Base-by-base conservation (phyloP, 768 basidiomycete genomes). In the Tubosaeta brunneosetosa region DNA sequence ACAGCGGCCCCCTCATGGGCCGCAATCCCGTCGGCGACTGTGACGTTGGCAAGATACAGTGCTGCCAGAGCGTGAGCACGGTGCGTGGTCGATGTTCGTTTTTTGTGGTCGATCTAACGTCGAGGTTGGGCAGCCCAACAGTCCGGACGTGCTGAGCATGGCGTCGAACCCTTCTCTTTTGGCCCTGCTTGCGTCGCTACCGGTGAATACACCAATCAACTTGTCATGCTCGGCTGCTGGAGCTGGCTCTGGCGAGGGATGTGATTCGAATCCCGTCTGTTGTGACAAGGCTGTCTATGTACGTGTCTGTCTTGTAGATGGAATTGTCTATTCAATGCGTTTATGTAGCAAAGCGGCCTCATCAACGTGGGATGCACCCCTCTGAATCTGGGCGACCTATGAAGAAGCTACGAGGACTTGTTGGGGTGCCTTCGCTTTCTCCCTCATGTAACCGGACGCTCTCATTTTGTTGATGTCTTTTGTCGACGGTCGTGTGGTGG, bases 21-120 rank as follows among this genome's bases (percentile, higher is more conserved):
- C 63, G 65, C 47, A 67, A 67, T 37, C 63, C 63, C 32, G 55
- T 55, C 34, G 68, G 66, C 37, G 53, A 55, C 37, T 67, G 66
- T 41, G 52, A 56, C 54, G 49, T 54, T 13, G 67, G 59, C 10
- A 16, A 45, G 29, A 29, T 50, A 25, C 46, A 59, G 34, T 67
- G 66, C 34, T 67, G 66, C 38, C 52, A 64, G 44, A 56, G 47
- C 13, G 42, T 52, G 32, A 45, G 57, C 45, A 36, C 51, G 49
- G 65, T 69, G 46, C 36, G 61, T 55, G 31, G 14, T n/a, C 2
- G 19, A 4, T 52, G 17, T n/a, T 3, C 7, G 6, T 22, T 27
- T 6, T 43, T 11, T 13, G 5, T 43, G 4, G 16, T 40, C 33
- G 36, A 26, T 26, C 59, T 66, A 37, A 66, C 19, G 13, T 19